phyloP scores from a whole-genome alignment of 305 asterid genomes.

The Vinca major region DNA sequence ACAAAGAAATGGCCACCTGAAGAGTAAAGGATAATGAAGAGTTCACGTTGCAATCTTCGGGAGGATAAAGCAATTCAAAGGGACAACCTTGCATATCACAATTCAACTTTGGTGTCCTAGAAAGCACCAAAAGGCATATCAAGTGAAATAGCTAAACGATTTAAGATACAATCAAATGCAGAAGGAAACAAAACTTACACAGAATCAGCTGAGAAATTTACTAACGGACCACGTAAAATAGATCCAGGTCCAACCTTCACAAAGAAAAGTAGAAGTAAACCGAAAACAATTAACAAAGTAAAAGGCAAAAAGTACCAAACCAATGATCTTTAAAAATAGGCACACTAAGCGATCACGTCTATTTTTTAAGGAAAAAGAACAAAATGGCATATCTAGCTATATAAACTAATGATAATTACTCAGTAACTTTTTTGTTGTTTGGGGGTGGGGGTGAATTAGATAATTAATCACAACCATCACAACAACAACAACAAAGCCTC shows the following conservation, averaged over 20 bases:
- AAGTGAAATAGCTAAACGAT: constrained; percentile 1
- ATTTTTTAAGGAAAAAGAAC: background rate
- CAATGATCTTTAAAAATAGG: background rate
- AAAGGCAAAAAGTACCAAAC: background rate
- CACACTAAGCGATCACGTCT: background rate
- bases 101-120: constrained; percentile 70
- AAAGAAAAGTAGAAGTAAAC: constrained; percentile 17
- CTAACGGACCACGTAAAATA: constrained; percentile 79
- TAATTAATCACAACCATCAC: too few species aligned
- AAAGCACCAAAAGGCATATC: constrained; percentile 20
- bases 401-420: too few species aligned
- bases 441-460: too few species aligned
- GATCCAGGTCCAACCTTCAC: constrained; percentile 95
- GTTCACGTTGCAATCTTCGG: constrained; percentile 98
- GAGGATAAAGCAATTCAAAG: constrained; percentile 79
- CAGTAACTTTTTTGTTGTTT: too few species aligned
- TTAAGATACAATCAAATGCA: constrained; percentile 7
- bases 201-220: constrained; percentile 59
- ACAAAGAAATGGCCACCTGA: constrained; percentile 52
- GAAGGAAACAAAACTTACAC: constrained; percentile 48
- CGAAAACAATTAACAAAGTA: constrained; percentile 8
- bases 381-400: too few species aligned
- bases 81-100: constrained; percentile 74
- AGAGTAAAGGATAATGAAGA: constrained; percentile 93
- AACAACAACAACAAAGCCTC: too few species aligned